These are phyloP conservation scores for Gossypium gossypioides DNA, from an alignment of 441 rosid genomes.

Conservation along the genomic window DNA sequence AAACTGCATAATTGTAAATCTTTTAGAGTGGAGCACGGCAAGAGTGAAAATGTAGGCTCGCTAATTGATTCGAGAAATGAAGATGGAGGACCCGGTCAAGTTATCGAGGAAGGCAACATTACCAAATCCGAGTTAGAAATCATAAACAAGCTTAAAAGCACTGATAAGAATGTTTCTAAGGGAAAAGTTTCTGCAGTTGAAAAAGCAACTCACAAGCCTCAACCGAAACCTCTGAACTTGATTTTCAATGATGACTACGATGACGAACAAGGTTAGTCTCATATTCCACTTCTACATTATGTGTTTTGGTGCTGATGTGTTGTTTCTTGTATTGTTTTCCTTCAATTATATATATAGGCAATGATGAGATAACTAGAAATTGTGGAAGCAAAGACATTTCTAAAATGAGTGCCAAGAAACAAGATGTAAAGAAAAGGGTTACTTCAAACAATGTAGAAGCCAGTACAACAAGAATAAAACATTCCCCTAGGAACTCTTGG, in stretches of 20 bases:
- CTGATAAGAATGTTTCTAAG: slow-evolving; percentile 15
- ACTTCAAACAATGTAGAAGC: slow-evolving; percentile 20
- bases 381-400: slow-evolving; percentile 32
- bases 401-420: slow-evolving; percentile 33
- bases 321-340: background rate
- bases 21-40: slow-evolving; percentile 13
- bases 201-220: slow-evolving; percentile 23
- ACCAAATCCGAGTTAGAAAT: slow-evolving; percentile 4
- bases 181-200: slow-evolving; percentile 1
- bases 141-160: slow-evolving; percentile 6
- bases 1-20: slow-evolving; percentile 15
- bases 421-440: slow-evolving; percentile 21
- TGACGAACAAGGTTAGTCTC: slow-evolving; percentile 22
- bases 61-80: slow-evolving; percentile 1
- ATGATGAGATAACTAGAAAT: slow-evolving; percentile 18
- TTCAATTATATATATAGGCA: slow-evolving; percentile 31
- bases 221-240: slow-evolving; percentile 28
- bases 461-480: slow-evolving; percentile 23
- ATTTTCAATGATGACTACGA: slow-evolving; percentile 17
- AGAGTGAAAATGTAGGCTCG: slow-evolving; percentile 12
- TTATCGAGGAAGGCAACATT: slow-evolving; percentile 18
- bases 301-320: background rate
- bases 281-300: background rate
- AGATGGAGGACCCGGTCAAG: slow-evolving; percentile 15
- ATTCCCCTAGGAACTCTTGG: slow-evolving; percentile 20